Evolutionary conservation across 805 yeast genomes (phyloP).

Genomic region (Komagataella mondaviorum): DNA sequence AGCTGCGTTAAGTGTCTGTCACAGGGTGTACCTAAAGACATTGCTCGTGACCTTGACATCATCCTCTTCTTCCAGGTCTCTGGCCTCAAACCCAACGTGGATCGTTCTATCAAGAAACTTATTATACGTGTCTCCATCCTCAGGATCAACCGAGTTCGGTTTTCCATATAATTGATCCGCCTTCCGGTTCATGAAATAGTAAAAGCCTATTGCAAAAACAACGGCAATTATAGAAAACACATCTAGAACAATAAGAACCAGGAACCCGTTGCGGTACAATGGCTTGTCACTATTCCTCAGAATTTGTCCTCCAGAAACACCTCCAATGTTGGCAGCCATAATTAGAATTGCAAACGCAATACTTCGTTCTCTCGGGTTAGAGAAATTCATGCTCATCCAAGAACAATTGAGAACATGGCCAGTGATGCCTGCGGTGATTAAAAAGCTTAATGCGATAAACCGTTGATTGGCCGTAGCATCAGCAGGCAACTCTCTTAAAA

Average conservation of each 20-base stretch:
- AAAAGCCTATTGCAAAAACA: neutral
- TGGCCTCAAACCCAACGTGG: neutral
- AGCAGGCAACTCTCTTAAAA: neutral
- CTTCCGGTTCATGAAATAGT: neutral
- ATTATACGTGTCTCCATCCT: neutral
- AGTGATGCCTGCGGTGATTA: neutral
- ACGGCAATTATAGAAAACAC: neutral
- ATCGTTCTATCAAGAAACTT: neutral
- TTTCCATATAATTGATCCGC: neutral
- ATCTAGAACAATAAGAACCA: neutral
- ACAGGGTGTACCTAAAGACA: neutral
- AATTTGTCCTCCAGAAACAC: slow-evolving; percentile 9
- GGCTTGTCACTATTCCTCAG: slow-evolving; percentile 8
- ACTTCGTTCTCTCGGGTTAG: slow-evolving; percentile 6
- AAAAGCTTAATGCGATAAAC: neutral
- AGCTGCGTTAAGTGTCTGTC: too few species aligned
- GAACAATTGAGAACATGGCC: slow-evolving; percentile 6
- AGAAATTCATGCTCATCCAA: slow-evolving; percentile 6
- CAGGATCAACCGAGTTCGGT: neutral
- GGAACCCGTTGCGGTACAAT: slow-evolving; percentile 1
- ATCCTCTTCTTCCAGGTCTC: neutral
- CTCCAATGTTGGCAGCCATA: slow-evolving; percentile 9
- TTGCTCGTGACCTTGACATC: neutral
- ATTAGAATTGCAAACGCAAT: slow-evolving; percentile 7
- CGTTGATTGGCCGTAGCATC: neutral